Evolutionary conservation across 768 basidiomycete genomes (phyloP), one percentile per base, ranked within the genome.

Genomic region (Peribolospora baueri): DNA sequence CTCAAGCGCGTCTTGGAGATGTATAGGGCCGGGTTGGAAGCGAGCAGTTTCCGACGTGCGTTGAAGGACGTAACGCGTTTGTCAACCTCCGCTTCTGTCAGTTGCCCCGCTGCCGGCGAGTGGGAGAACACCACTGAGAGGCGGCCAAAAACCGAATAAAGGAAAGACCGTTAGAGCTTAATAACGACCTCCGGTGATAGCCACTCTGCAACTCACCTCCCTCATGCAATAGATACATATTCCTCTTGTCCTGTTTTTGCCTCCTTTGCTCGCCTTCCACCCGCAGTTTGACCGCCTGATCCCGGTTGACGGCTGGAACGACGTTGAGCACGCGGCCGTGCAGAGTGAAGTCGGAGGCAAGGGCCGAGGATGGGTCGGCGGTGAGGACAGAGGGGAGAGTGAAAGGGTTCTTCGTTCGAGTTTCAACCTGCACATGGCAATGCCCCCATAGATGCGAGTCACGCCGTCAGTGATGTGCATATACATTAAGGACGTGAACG

Each of bases 251-350:
- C 0, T 80, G 80, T 67, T 90, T 90, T 67, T 86, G 79, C 50
- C 86, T 74, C 57, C 75, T 73, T 63, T 77, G 79, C 65, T 90
- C 88, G 3, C 82, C 81, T 13, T 81, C 83, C 58, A 93, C 88
- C 64, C 82, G 84, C 50, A 95, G 74, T 66, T 82, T 82, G 4
- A 76, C 75, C 5, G 93, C 93, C 60, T 82, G 75, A 58, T 90
- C 87, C 52, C 88, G 71, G 1, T 86, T 87, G 40, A 98, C 87
- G 3, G 93, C 93, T 7, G 79, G 76, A 13, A 80, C 76, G 49
- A 91, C 84, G 58, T 91, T 88, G 8, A 98, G 75, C 3, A 88
- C 88, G 14, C 91, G 76, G 5, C 91, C 93, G 60, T 93, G 86
- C 3, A 98, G 66, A 0, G 91, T 88, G 11, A 98, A 71, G 59